phyloP scores from a whole-genome alignment of 805 yeast species.

The Tetrapisispora fleetii region DNA sequence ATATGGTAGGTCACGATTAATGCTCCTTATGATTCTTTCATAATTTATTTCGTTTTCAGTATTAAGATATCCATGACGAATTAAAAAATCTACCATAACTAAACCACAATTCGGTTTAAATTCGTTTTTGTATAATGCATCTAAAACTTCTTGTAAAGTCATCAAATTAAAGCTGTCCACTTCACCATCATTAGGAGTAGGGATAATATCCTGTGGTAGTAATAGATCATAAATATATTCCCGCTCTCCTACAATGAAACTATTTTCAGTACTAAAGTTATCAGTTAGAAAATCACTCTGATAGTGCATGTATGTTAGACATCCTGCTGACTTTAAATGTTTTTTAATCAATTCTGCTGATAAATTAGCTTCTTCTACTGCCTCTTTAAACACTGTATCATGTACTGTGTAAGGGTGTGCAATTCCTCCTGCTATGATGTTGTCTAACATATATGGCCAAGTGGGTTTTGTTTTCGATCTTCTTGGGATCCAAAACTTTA shows the following conservation, averaged over 20 bases:
- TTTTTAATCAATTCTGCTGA: conserved; percentile 37
- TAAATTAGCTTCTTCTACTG: conserved; percentile 88
- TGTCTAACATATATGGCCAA: conserved; percentile 84
- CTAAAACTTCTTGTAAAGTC: conserved; percentile 46
- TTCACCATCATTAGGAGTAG: conserved; percentile 66
- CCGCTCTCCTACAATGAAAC: conserved; percentile 80
- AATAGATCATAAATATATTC: conserved; percentile 70
- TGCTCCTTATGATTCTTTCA: conserved; percentile 44
- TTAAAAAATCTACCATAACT: conserved; percentile 70
- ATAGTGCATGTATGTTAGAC: conserved; percentile 53
- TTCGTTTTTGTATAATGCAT: conserved; percentile 42
- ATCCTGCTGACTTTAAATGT: conserved; percentile 47
- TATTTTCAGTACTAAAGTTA: conserved; percentile 34
- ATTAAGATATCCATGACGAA: conserved; percentile 71
- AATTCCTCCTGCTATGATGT: conserved; percentile 91
- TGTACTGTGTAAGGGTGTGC: conserved; percentile 67
- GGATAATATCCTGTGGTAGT: conserved; percentile 37
- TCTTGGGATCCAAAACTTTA: conserved; percentile 75
- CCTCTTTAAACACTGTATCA: conserved; percentile 79
- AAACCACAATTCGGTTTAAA: conserved; percentile 88
- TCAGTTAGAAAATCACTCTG: conserved; percentile 15
- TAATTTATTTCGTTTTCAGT: conserved; percentile 59
- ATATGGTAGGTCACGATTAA: conserved; percentile 66
- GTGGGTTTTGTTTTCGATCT: conserved; percentile 73
- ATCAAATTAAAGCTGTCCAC: conserved; percentile 62